Percentiles rank a stretch among this genome's conserved stretches.
phyloP scores from a whole-genome alignment of 805 yeast genomes.

The Metschnikowia reukaufii region DNA sequence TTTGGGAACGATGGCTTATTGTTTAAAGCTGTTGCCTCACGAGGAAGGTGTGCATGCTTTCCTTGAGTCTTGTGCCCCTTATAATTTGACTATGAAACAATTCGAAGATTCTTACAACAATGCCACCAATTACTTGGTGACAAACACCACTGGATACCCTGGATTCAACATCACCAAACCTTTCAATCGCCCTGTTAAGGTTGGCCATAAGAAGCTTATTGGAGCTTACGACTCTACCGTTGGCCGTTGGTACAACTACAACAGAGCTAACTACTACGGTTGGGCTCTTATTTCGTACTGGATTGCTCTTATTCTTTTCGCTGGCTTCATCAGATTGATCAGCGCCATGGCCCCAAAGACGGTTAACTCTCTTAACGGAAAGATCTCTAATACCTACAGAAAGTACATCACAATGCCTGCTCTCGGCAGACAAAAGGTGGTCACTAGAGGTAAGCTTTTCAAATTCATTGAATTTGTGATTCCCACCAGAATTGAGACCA shows the following conservation, averaged over 20 bases:
- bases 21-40: conserved; percentile 28
- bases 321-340: conserved; percentile 43
- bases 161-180: conserved; percentile 29
- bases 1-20: conserved; percentile 39
- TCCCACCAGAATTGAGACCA: conserved; percentile 31
- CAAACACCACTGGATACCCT: conserved; percentile 31
- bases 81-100: conserved; percentile 29
- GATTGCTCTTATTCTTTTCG: conserved; percentile 44
- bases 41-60: conserved; percentile 19
- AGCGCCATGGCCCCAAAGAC: conserved; percentile 38
- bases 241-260: conserved; percentile 39
- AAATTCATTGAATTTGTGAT: conserved; percentile 26
- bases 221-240: conserved; percentile 29
- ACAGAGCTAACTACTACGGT: conserved; percentile 38
- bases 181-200: conserved; percentile 38
- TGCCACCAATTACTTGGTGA: conserved; percentile 40
- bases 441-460: conserved; percentile 8
- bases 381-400: conserved; percentile 26
- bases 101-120: conserved; percentile 39
- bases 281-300: conserved; percentile 49
- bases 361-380: conserved; percentile 31
- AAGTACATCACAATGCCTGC: conserved; percentile 32
- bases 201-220: conserved; percentile 20
- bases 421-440: conserved; percentile 17
- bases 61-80: conserved; percentile 13